phyloP scores from a whole-genome alignment of 148 eudicot species.

The Oxyria digyna region DNA sequence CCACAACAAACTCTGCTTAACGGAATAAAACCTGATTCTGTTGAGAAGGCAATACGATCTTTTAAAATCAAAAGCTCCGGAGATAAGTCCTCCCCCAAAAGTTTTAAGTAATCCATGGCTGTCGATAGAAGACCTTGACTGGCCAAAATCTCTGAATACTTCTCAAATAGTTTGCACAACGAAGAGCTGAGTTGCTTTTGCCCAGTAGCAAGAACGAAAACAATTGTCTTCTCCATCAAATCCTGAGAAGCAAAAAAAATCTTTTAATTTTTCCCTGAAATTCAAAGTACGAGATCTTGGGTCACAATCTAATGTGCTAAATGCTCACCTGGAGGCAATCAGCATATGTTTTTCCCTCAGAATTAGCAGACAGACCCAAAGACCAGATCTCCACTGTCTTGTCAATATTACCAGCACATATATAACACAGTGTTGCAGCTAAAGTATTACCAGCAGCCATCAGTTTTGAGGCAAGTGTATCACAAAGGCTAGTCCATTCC shows the following conservation, averaged over 20 bases:
- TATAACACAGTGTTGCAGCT: conserved; percentile 88
- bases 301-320: neutral
- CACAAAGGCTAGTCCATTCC: conserved; percentile 82
- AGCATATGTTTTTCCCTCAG: conserved; percentile 69
- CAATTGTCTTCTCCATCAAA: conserved; percentile 94
- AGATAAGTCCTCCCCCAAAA: conserved; percentile 81
- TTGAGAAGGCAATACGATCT: conserved; percentile 69
- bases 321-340: conserved; percentile 73
- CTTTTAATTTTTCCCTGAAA: neutral
- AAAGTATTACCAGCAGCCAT: conserved; percentile 57
- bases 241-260: conserved; percentile 34
- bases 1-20: neutral
- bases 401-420: conserved; percentile 94
- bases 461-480: conserved; percentile 83
- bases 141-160: conserved; percentile 92
- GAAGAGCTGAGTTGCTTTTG: conserved; percentile 86
- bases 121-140: conserved; percentile 93
- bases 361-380: conserved; percentile 36
- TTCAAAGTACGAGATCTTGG: neutral
- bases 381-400: conserved; percentile 95
- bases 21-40: conserved; percentile 46
- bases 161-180: conserved; percentile 84
- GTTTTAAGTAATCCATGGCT: conserved; percentile 82
- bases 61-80: conserved; percentile 75
- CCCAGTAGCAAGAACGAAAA: conserved; percentile 86